These are phyloP conservation scores for Fusarium burgessii DNA, from an alignment of 2,329 filamentous ascomycete genomes.

Conservation along the genomic window DNA sequence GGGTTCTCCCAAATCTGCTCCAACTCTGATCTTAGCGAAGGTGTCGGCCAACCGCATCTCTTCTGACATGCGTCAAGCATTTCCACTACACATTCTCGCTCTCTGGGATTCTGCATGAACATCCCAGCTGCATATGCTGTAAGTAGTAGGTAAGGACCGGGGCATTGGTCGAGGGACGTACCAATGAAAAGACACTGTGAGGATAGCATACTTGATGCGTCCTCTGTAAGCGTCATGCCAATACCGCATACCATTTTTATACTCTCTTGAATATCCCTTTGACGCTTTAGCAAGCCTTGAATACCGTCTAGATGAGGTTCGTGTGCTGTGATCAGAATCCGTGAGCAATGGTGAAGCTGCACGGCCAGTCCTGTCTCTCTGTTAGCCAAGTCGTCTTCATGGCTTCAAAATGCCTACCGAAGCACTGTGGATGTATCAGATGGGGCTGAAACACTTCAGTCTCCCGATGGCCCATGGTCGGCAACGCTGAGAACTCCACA, in stretches of 20 bases:
- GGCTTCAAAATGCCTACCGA: constrained; percentile 23
- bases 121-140: constrained; percentile 12
- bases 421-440: constrained; percentile 63
- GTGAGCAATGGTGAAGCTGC: constrained; percentile 30
- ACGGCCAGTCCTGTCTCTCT: constrained; percentile 17
- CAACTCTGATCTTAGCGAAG: constrained; percentile 35
- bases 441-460: constrained; percentile 56
- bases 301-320: constrained; percentile 46
- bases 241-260: constrained; percentile 60
- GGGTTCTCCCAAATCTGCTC: constrained; percentile 38
- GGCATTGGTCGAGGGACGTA: accelerated
- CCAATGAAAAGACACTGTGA: constrained; percentile 56
- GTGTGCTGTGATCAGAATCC: constrained; percentile 53
- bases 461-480: constrained; percentile 43
- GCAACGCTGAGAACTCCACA: constrained; percentile 56
- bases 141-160: accelerated
- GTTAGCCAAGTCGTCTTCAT: accelerated
- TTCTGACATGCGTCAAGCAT: constrained; percentile 39
- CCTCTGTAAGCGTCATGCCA: constrained; percentile 57
- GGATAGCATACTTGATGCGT: constrained; percentile 56
- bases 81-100: constrained; percentile 32
- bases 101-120: constrained; percentile 32
- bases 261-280: constrained; percentile 39
- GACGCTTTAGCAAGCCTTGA: constrained; percentile 57
- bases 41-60: constrained; percentile 42